Evolutionary conservation across 257 asterid genomes (phyloP).

Genomic region (Cruciata laevipes): DNA sequence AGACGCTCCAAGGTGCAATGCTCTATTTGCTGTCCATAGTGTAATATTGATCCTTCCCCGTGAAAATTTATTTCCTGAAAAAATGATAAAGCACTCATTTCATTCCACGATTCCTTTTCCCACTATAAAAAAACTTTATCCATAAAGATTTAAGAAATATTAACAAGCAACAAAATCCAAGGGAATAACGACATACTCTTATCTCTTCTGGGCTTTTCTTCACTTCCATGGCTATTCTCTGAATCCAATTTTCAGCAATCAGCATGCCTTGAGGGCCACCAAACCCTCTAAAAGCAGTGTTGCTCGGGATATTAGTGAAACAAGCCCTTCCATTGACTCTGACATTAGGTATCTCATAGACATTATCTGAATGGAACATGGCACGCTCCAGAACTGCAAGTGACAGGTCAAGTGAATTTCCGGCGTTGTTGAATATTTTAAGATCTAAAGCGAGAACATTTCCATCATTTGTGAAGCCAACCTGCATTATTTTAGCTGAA

Average conservation of each 20-base stretch:
- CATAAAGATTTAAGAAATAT: background rate
- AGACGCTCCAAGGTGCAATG: slow-evolving; percentile 63
- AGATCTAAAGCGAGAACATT: slow-evolving; percentile 87
- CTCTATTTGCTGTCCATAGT: slow-evolving; percentile 71
- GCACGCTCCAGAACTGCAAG: slow-evolving; percentile 91
- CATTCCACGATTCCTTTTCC: background rate
- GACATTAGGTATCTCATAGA: slow-evolving; percentile 84
- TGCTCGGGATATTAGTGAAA: slow-evolving; percentile 91
- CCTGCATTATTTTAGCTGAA: slow-evolving; percentile 35
- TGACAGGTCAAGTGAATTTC: slow-evolving; percentile 90
- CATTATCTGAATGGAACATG: slow-evolving; percentile 90
- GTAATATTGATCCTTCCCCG: slow-evolving; percentile 75
- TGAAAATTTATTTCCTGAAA: slow-evolving; percentile 83
- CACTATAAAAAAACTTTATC: background rate
- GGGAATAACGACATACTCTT: slow-evolving; percentile 39
- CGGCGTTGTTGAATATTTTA: slow-evolving; percentile 76
- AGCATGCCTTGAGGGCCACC: slow-evolving; percentile 99
- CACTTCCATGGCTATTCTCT: slow-evolving; percentile 76
- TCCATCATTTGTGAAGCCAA: slow-evolving; percentile 79
- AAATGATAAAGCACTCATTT: slow-evolving; percentile 1
- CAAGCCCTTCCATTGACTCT: slow-evolving; percentile 73
- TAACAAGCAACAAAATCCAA: slow-evolving; percentile 1
- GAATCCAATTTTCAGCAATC: slow-evolving; percentile 94
- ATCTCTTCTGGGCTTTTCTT: slow-evolving; percentile 82
- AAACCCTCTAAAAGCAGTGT: slow-evolving; percentile 96